phyloP scores from a whole-genome alignment of 164 flowering plant genomes.

The Tetrastigma voinierianum region DNA sequence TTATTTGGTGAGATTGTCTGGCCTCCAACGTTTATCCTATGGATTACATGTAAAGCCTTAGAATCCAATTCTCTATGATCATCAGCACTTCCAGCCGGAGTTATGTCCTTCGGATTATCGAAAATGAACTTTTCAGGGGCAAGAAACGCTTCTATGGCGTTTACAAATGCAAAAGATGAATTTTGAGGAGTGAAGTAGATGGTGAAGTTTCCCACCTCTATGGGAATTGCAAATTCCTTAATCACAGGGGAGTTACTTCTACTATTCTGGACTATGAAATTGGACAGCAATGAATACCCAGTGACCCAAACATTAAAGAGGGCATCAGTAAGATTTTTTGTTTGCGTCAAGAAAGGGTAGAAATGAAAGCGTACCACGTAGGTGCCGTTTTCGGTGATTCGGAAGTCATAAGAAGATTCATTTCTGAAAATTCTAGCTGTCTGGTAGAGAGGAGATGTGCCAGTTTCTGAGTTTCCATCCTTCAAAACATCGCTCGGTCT shows the following conservation, averaged over 20 bases:
- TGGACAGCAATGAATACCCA: background rate
- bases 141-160: conserved; percentile 16
- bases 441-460: conserved; percentile 2
- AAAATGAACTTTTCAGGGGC: background rate
- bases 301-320: conserved; percentile 1
- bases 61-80: background rate
- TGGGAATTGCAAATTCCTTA: background rate
- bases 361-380: no score
- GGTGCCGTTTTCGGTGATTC: background rate
- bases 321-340: background rate
- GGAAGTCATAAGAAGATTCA: background rate
- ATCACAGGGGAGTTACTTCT: background rate
- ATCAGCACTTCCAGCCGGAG: background rate
- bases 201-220: no score
- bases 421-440: conserved; percentile 8
- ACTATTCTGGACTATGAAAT: background rate
- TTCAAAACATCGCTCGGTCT: background rate
- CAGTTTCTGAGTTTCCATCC: background rate
- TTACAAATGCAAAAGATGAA: conserved; percentile 11
- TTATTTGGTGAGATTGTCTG: background rate
- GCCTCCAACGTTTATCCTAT: conserved; percentile 19
- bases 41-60: background rate
- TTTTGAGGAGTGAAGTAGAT: conserved; percentile 7
- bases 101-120: background rate
- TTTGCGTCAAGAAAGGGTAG: no score